A percentile compares a stretch with the other conserved stretches of the same genome.
phyloP scores from a whole-genome alignment of 108 stramenopile genomes.

The Schizochytrium sp. region DNA sequence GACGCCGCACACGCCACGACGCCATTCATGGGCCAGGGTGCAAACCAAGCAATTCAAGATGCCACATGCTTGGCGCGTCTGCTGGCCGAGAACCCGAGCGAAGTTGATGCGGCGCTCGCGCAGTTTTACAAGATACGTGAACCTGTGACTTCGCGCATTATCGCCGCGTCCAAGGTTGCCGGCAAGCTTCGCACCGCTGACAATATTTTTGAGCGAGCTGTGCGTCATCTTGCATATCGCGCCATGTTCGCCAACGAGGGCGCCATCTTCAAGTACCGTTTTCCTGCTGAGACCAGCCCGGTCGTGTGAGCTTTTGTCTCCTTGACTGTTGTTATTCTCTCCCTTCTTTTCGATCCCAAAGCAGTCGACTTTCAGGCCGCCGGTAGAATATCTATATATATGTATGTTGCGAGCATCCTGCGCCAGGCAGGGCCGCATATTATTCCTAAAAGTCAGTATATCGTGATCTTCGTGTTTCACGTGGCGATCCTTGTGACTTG shows the following conservation, averaged over 20 bases:
- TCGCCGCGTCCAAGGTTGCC: not conserved
- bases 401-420: too few species aligned
- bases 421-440: too few species aligned
- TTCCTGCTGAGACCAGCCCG: too few species aligned
- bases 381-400: too few species aligned
- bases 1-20: conserved; percentile 92
- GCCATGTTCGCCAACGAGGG: not conserved
- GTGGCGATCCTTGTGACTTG: too few species aligned
- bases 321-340: too few species aligned
- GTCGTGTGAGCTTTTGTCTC: too few species aligned
- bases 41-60: conserved; percentile 90
- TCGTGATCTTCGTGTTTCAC: too few species aligned
- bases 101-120: not conserved
- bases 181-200: not conserved
- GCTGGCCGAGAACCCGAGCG: not conserved
- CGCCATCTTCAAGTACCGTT: too few species aligned
- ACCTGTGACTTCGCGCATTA: not conserved
- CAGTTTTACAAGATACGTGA: not conserved
- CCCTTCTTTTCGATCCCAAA: too few species aligned
- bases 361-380: too few species aligned
- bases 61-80: conserved; percentile 17
- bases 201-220: not conserved
- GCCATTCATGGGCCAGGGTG: conserved; percentile 90
- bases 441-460: too few species aligned
- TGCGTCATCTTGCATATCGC: not conserved